These are phyloP conservation scores for Penicillium paradoxum DNA, from an alignment of 495 filamentous ascomycete species.

Conservation along the genomic window DNA sequence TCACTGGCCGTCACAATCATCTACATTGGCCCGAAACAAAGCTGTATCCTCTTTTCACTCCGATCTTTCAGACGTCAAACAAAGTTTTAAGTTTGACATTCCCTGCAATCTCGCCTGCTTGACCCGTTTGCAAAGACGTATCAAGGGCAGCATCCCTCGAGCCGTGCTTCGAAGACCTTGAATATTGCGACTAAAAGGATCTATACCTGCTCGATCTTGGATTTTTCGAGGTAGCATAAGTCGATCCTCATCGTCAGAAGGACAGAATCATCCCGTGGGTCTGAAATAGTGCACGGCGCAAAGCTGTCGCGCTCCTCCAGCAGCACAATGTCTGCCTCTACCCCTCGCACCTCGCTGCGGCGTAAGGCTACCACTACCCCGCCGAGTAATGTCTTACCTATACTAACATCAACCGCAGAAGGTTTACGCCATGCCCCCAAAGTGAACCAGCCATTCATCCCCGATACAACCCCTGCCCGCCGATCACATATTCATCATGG, in stretches of 20 bases:
- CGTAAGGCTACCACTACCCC: conserved; percentile 14
- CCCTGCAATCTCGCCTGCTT: not conserved
- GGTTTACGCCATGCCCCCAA: conserved; percentile 46
- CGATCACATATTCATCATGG: conserved; percentile 35
- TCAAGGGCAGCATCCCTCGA: conserved; percentile 6
- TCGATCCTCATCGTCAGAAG: not conserved
- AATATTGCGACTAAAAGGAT: not conserved
- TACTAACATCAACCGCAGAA: conserved; percentile 30
- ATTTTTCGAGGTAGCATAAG: not conserved
- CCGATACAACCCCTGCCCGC: conserved; percentile 39
- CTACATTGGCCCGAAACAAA: not conserved
- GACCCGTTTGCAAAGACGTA: not conserved
- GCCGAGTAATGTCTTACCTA: not conserved
- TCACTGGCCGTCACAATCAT: not conserved
- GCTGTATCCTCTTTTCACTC: not conserved
- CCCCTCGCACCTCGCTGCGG: conserved; percentile 26
- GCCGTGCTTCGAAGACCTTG: not conserved
- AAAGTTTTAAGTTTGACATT: not conserved
- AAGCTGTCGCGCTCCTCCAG: not conserved
- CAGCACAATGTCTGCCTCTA: conserved; percentile 23
- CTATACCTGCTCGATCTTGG: not conserved
- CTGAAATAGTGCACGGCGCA: not conserved
- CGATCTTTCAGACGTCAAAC: not conserved
- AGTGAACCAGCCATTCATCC: conserved; percentile 44
- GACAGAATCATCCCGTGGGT: not conserved